Base-by-base conservation (phyloP, 2,329 filamentous ascomycete genomes). In the Phaeosphaeria sp. region DNA sequence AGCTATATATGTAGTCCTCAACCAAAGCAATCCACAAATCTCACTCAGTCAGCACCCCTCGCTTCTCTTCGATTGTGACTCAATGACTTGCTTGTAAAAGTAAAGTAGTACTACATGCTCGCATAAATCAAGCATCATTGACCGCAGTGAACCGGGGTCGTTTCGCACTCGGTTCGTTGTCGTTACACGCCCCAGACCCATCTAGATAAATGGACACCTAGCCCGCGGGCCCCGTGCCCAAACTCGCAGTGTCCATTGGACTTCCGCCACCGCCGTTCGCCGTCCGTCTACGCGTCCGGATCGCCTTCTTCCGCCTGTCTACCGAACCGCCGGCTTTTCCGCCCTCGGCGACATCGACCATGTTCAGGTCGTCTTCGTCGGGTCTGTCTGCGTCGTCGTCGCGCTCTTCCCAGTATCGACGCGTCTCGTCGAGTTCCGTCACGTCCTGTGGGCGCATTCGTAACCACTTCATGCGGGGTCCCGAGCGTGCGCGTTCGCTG, bases 381-480 rank as follows among this genome's bases (percentile, higher is more conserved):
- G 72, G 73, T 36, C 72, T 59, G 51, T 75, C 74, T 8, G 65
- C 71, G n/a, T 74, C 74, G 30, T 73, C 71, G 83, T 55, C 73
- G 61, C 63, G 72, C 8, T 76, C 77, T 22, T 81, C 78, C 71
- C 78, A 77, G 51, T 78, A 83, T 45, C 78, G 69, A 55, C 74
- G 72, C 59, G 78, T 78, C 79, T 99, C 95, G 73, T 99, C 93
- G 49, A 98, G 82, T 68, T 96, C 91, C 44, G 84, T 88, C 54
- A 97, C 83, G 71, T 97, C 87, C 15, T 83, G 82, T 0, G 95
- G 95, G 74, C 93, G 90, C 78, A 90, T 89, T 66, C 95, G 88
- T 68, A 99, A 81, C 95, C 95, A 99, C 75, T 93, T 93, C 95
- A 99, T 99, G 60, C 95, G 86, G 13, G 95, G 95, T 0, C 95